Evolutionary conservation across 2,329 filamentous ascomycete genomes (phyloP), one percentile per base, ranked within the genome.

Genomic region (Xylaria digitata): DNA sequence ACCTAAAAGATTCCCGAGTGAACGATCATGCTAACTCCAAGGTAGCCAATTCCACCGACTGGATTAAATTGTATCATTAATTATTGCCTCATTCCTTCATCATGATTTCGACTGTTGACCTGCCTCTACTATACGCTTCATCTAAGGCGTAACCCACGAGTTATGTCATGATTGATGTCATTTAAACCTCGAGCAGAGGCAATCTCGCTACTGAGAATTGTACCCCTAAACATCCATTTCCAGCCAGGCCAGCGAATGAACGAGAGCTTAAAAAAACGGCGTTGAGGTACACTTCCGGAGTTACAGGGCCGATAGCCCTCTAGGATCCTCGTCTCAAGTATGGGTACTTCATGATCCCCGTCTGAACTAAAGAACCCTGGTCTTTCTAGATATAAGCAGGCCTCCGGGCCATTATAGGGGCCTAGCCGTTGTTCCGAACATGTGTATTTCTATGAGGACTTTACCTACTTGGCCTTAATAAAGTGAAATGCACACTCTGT

Each of bases 291-390:
- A 61, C 32, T 63, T 64, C 46, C 56, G 60, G 67, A 69, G 32
- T 40, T 66, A 54, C 52, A 63, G 67, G 67, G 52, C 63, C 63
- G 67, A 61, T 48, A 49, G 42, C 40, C 67, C 46, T 64, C 55
- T 6, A 37, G 37, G 45, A 59, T 52, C 37, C 58, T 21, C 48
- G 26, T 48, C 30, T 56, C 40, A 45, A 53, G 42, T 45, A 52
- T 59, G 21, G n/a, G 50, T 42, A 37, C 42, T 32, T 54, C 48
- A 59, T 54, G 53, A 61, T 40, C 62, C 57, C 32, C 46, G 34
- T 65, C 43, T 52, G 40, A 19, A 52, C 54, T 32, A 42, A 40
- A 57, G 34, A 11, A 62, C 32, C 65, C 65, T 48, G 49, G 52
- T 34, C 54, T 34, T 21, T 54, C 9, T 21, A 17, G 49, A 53